Evolutionary conservation across 2,329 filamentous ascomycete species (phyloP), one percentile per base, ranked within the genome.

Genomic region (Fusarium concolor): DNA sequence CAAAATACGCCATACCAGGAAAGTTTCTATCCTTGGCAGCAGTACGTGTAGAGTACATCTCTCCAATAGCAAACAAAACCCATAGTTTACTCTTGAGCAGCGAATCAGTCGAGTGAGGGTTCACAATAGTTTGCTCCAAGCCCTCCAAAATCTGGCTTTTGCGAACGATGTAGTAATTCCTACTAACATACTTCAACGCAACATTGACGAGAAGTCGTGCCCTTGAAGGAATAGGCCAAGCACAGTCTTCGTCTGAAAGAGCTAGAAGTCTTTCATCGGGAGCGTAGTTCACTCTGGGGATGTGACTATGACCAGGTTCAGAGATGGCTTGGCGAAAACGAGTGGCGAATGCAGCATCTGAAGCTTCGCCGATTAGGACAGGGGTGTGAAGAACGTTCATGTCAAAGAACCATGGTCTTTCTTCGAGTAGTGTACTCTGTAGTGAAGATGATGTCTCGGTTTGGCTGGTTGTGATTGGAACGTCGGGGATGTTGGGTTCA

Each of bases 51-150:
- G 82, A 82, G 29, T 83, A 84, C 31, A 81, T 78, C 58, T 84
- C 81, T 0, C 82, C 82, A 8, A 84, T 75, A 0, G 82, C 82
- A 61, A 84, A 82, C 5, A 84, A 43, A 0, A 79, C 80, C 74
- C 80, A 82, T 0, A 84, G 56, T 44, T 83, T 83, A 63, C 80
- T 80, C 14, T 75, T 77, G 0, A 76, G 59, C 0, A 82, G 62
- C 1, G 75, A 73, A 38, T 79, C 76, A 7, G 73, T 75, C 12
- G 75, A 77, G 9, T 72, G 66, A 3, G 76, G 74, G 37, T 79
- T 77, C 47, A 76, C 71, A n/a, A 81, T 76, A 0, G 77, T 74
- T 18, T 78, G 75, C 41, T 82, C 79, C 0, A 84, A 62, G 1
- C 74, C 73, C 3, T 78, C 76, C 0, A 79, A 59, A 6, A 83